Conservation (phyloP, 768 basidiomycete genomes). For the Ramaria sp. region DNA sequence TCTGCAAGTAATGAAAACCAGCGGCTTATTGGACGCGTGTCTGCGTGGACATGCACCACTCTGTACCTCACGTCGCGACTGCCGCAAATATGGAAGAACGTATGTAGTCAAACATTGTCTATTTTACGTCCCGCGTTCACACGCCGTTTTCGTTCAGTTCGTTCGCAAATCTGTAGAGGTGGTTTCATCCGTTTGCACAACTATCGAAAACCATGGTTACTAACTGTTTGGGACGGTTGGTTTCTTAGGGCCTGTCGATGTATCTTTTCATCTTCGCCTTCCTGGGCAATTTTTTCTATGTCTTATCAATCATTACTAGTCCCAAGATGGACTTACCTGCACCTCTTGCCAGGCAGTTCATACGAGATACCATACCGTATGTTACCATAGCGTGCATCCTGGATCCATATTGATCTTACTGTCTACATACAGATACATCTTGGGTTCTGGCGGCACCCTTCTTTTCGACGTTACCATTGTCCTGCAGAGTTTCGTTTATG, state of each 20-base stretch:
- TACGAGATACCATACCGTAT: constrained; percentile 79
- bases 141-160: constrained; percentile 37
- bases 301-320: constrained; percentile 77
- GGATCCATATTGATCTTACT: neutral
- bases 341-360: constrained; percentile 50
- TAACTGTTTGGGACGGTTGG: neutral
- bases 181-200: constrained; percentile 6
- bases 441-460: constrained; percentile 89
- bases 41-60: constrained; percentile 90
- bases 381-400: constrained; percentile 20
- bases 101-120: constrained; percentile 32
- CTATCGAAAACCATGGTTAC: neutral
- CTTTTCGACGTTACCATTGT: constrained; percentile 91
- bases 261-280: constrained; percentile 91
- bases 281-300: constrained; percentile 88
- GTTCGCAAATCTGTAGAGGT: constrained; percentile 86
- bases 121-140: neutral
- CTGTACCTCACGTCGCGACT: constrained; percentile 88
- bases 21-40: constrained; percentile 69
- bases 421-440: constrained; percentile 52
- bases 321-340: constrained; percentile 50
- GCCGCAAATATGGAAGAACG: constrained; percentile 99
- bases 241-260: constrained; percentile 74
- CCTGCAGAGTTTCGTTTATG: constrained; percentile 71
- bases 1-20: neutral